Evolutionary conservation across 495 filamentous ascomycete genomes (phyloP).

Genomic region (Barbatosphaeria neglecta): DNA sequence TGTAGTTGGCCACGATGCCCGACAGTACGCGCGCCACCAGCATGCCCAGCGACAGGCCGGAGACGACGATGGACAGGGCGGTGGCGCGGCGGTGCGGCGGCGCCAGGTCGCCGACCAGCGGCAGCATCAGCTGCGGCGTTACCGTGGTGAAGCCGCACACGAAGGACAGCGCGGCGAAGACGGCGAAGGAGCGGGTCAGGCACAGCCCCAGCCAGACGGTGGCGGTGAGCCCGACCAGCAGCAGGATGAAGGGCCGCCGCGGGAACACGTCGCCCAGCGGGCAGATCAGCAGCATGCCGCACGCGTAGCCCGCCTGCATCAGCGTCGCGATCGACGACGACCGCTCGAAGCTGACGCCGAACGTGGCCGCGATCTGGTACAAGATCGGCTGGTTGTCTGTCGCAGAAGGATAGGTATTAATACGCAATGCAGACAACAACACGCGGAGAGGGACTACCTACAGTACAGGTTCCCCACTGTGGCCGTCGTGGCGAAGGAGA

Average conservation of each 20-base stretch:
- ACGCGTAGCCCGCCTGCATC: constrained; percentile 72
- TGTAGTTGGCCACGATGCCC: constrained; percentile 60
- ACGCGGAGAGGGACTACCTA: not conserved
- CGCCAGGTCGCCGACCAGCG: constrained; percentile 70
- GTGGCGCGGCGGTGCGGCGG: constrained; percentile 56
- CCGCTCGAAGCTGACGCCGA: constrained; percentile 45
- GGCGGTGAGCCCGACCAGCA: constrained; percentile 54
- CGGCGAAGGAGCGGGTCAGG: constrained; percentile 49
- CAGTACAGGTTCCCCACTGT: constrained; percentile 59
- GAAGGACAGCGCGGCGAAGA: constrained; percentile 59
- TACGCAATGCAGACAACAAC: too few species aligned
- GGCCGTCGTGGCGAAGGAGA: constrained; percentile 8
- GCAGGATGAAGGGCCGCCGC: constrained; percentile 57
- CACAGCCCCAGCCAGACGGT: constrained; percentile 60
- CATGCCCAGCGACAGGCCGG: constrained; percentile 66
- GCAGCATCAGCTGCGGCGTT: constrained; percentile 78
- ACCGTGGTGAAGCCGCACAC: constrained; percentile 65
- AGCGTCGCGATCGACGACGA: constrained; percentile 58
- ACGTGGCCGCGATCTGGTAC: constrained; percentile 49
- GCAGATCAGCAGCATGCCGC: constrained; percentile 62
- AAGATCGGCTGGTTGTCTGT: constrained; percentile 55
- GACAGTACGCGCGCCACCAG: constrained; percentile 67
- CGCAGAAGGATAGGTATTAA: too few species aligned
- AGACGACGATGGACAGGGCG: constrained; percentile 61
- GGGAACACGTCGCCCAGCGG: constrained; percentile 66